Base-by-base conservation (phyloP, 257 asterid genomes). In the Jasminum sambac region DNA sequence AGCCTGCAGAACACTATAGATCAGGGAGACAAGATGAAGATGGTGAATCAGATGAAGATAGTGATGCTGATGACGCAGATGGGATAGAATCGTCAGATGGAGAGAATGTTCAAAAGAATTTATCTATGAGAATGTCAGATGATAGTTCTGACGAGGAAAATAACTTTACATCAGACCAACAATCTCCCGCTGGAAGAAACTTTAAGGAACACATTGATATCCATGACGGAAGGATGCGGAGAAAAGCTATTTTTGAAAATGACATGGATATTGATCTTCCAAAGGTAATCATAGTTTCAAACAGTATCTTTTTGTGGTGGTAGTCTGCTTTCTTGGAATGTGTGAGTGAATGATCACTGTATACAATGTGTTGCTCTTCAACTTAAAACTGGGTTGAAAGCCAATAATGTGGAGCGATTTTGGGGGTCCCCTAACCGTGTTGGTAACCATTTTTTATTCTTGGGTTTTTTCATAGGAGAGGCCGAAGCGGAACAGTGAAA, bases 211-310 rank as follows among this genome's bases (percentile, higher is more conserved):
- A 84, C 46, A 68, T 80, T 75, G 96, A 88, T 79, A 61, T 83
- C 69, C 84, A 74, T 71, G 97, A 83, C 5, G 97, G 97, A 82
- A 91, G 99, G 82, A 78, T 82, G 88, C 87, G 99, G 77, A 91
- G 99, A 78, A 89, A 82, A 88, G 96, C 96, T 73, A 80, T 88
- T 76, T 95, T 91, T 81, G 89, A 61, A 70, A 79, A 87, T 84
- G 97, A 82, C 64, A 70, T 66, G 78, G 87, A 83, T 64, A 46
- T 69, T 50, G 83, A 79, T 70, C 74, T 81, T 71, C 74, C 62
- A 36, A 73, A 80, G 95, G 96, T 89, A 83, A 46, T 66, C 65
- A 62, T 40, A 16, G 24, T 21, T 12, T 59, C 42, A 55, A 55
- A 55, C 10, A 13, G 34, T 55, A 21, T 40, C 36, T 8, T 39